Evolutionary conservation across 768 basidiomycete genomes (phyloP), one percentile per base, ranked within the genome.

Genomic region (Termitomyces sp.): DNA sequence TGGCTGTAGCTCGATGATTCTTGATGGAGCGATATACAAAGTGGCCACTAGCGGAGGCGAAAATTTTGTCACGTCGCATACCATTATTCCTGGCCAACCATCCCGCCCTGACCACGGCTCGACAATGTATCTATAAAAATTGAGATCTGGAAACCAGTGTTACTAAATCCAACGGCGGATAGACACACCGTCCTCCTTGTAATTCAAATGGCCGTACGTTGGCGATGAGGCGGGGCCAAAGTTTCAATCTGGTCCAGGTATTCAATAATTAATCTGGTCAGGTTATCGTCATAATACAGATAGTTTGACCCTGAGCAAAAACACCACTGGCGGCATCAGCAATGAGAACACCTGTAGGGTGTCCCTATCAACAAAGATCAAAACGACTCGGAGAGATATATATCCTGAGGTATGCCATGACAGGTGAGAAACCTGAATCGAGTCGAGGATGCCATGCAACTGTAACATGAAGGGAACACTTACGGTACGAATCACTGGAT

Each of bases 401-500:
- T n/a, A 38, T 50, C 82, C 81, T 43, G 81, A 83, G n/a, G 79
- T 83, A 48, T 1, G 18, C 25, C 16, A 25, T 16, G 16, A n/a
- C 12, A n/a, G 7, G 31, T 27, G 11, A 5, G 15, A 35, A 33
- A n/a, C n/a, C n/a, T n/a, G n/a, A n/a, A n/a, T n/a, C n/a, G n/a
- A n/a, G n/a, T n/a, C n/a, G n/a, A n/a, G n/a, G n/a, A n/a, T n/a
- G n/a, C n/a, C n/a, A n/a, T n/a, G n/a, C n/a, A 27, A 22, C 29
- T 12, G 0, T 16, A 33, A 23, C 3, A 3, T 15, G 18, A 36
- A 20, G 7, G 36, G n/a, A 27, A 18, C 3, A 67, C 83, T 60
- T 60, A 84, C 86, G 0, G 85, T 86, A 61, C 89, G 83, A 16
- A 89, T 85, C 10, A 83, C n/a, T n/a, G 71, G 54, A 75, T n/a